Evolutionary conservation across 1,284 basidiomycete species (phyloP), one percentile per base, ranked within the genome.

Genomic region (Agroathelia rolfsii): DNA sequence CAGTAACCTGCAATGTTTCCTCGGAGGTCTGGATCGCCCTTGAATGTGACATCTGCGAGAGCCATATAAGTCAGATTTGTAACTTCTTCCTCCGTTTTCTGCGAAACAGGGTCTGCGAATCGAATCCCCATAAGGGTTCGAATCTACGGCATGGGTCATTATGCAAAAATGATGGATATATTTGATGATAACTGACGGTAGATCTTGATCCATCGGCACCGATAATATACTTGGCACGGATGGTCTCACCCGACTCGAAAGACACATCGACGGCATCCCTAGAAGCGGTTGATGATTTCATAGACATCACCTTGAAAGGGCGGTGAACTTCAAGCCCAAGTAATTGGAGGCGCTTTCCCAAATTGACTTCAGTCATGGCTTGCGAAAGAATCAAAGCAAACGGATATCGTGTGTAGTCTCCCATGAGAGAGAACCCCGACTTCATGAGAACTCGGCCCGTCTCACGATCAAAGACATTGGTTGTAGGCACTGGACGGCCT

Each of bases 201-300:
- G 74, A 76, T 32, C 50, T 58, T 11, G 64, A 53, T n/a, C 74
- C 73, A 46, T 76, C 72, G 8, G 73, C 71, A 24, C 67, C 72
- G 18, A 76, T 44, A 1, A 75, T 61, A 42, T 69, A 71, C 16
- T 54, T 58, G 7, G 71, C 53, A 1, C 51, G 57, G 18, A 75
- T 48, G 8, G 55, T 48, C 32, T 59, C 55, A 1, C 70, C 71
- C 21, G 62, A 59, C 18, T 73, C 69, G 38, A 77, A 74, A 0
- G 44, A 35, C 4, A 70, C 69, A 16, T 66, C 55, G 2, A 65
- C 55, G 4, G 53, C 32, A 3, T 44, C 52, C 15, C 28, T 46
- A 21, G 8, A 56, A 53, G 5, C 54, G 38, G 23, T 52, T 34
- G 1, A 55, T 37, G 2, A 32, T 30, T 42, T 43, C 29, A 59